Base-by-base conservation (phyloP, 139 green algal genomes). In the Yamagishiella unicocca region DNA sequence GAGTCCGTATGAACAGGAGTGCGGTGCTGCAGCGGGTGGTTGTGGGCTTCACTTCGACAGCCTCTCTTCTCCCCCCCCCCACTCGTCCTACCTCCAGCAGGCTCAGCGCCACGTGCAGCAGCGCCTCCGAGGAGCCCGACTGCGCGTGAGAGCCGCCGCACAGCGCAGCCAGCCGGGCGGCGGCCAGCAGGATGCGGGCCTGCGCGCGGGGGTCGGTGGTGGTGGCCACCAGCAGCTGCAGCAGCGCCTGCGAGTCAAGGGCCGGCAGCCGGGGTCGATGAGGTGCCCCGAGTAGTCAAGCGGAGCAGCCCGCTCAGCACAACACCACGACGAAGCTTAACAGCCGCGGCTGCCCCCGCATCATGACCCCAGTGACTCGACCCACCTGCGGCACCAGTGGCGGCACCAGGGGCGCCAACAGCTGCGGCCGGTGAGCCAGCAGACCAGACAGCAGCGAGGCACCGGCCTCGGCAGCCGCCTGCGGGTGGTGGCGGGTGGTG, bases 71-170 rank as follows among this genome's bases (percentile, higher is more conserved):
- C n/a, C n/a, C n/a, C n/a, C n/a, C n/a, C n/a, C n/a, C n/a, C n/a
- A n/a, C n/a, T n/a, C n/a, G n/a, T n/a, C 75, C 14, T 40, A 76
- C 79, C 79, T 85, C 42, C 62, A 85, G n/a, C 42, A 85, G 79
- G 21, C 21, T 50, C 17, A 37, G 8, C 9, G 62, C 43, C 61
- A 85, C 79, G 2, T 76, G 79, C 61, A 85, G 66, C 42, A 85
- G 79, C 61, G 6, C 79, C 62, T 85, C 79, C 40, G 58, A 31
- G 4, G 5, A 38, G 19, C 58, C 58, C 2, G 21, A 9, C 72
- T 19, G 43, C 72, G 27, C 43, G 27, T 50, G 67, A 5, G 37
- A 40, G 4, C 54, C 35, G 5, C 38, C 78, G 10, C 27, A n/a
- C 38, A 74, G 55, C 19, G 38, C 55, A 25, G 25, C 31, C 78